Conservation (phyloP, 768 basidiomycete species). For the Neoboletus brunneissimus region DNA sequence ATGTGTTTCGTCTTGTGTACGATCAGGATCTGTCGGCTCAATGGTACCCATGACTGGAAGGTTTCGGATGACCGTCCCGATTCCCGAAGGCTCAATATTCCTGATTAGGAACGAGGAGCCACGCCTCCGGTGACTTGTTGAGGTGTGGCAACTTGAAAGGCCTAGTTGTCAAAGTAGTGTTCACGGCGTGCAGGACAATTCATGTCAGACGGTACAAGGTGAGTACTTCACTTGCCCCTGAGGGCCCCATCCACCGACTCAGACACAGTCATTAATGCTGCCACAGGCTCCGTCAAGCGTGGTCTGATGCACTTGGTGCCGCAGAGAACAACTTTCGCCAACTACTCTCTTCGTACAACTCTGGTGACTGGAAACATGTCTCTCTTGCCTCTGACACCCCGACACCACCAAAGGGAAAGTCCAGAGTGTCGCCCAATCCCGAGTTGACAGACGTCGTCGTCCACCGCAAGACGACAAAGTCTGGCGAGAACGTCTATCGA, state of each 20-base stretch:
- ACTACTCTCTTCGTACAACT: constrained; percentile 66
- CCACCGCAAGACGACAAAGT: constrained; percentile 66
- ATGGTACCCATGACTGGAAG: constrained; percentile 5
- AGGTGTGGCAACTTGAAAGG: neutral
- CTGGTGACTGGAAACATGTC: constrained; percentile 81
- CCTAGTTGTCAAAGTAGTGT: neutral
- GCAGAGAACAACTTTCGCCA: constrained; percentile 79
- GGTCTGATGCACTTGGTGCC: constrained; percentile 70
- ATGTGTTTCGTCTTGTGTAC: neutral
- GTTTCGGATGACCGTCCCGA: neutral
- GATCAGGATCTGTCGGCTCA: neutral
- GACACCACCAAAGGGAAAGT: constrained; percentile 60
- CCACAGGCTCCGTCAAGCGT: constrained; percentile 75
- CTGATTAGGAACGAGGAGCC: constrained; percentile 1
- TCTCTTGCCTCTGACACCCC: constrained; percentile 41
- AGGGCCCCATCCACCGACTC: neutral
- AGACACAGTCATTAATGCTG: neutral
- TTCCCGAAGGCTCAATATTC: neutral
- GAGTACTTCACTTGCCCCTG: constrained; percentile 11
- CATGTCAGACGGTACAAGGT: constrained; percentile 67
- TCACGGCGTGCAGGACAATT: neutral
- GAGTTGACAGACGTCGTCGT: constrained; percentile 72
- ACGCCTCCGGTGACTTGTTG: constrained; percentile 1
- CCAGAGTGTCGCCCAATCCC: constrained; percentile 47
- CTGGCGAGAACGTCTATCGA: constrained; percentile 76